Evolutionary conservation across 345 rosid species (phyloP).

Genomic region (Turritis glabra): DNA sequence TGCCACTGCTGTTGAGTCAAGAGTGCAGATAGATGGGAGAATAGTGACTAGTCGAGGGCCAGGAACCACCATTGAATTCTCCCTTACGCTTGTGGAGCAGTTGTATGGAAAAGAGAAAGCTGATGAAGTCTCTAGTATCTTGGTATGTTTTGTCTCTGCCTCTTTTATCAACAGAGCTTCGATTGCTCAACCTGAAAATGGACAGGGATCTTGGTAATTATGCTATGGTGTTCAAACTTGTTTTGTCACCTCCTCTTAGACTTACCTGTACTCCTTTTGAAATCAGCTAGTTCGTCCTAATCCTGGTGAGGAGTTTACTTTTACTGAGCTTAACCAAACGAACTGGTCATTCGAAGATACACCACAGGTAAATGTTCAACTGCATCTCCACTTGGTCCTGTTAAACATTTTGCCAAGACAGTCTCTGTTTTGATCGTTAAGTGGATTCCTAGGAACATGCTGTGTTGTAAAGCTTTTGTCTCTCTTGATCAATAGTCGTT

Average conservation of each 20-base stretch:
- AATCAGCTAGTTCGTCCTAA: conserved; percentile 69
- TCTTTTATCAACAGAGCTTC: not conserved
- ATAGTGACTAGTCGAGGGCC: conserved; percentile 86
- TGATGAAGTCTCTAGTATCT: conserved; percentile 61
- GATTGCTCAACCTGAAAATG: not conserved
- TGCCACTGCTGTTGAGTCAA: conserved; percentile 74
- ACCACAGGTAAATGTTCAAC: conserved; percentile 60
- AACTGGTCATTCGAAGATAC: conserved; percentile 59
- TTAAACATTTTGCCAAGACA: not conserved
- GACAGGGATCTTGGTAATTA: not conserved
- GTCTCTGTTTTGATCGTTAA: conserved; percentile 13
- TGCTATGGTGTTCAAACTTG: not conserved
- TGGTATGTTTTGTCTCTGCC: conserved; percentile 53
- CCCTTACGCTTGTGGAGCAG: conserved; percentile 66
- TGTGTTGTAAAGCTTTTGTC: not conserved
- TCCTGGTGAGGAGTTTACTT: conserved; percentile 74
- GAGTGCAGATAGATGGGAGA: conserved; percentile 78
- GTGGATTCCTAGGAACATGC: not conserved
- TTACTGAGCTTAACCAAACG: conserved; percentile 69
- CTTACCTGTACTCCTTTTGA: conserved; percentile 16
- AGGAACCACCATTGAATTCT: conserved; percentile 89
- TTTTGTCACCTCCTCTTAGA: not conserved
- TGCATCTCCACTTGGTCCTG: not conserved
- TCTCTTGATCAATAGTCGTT: not conserved
- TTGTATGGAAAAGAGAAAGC: conserved; percentile 82